Evolutionary conservation across 257 asterid species (phyloP).

Genomic region (Ajuga chamaepitys): DNA sequence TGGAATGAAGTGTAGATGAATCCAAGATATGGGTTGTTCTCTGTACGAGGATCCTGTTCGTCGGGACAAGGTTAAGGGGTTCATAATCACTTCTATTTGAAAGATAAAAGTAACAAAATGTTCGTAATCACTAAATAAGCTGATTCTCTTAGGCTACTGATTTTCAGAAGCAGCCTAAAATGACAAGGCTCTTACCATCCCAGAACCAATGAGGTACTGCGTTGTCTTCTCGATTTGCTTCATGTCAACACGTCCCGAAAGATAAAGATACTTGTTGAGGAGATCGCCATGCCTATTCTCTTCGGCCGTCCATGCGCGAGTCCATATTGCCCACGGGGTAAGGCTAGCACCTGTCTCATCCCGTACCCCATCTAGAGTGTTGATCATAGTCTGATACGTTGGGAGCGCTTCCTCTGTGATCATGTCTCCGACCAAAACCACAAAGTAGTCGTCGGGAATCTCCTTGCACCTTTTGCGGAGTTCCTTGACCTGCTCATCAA

Average conservation of each 20-base stretch:
- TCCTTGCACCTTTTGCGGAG: conserved; percentile 64
- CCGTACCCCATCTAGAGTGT: conserved; percentile 70
- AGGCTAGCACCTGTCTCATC: conserved; percentile 76
- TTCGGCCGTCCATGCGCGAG: conserved; percentile 74
- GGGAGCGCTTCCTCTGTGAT: conserved; percentile 79
- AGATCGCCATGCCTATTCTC: conserved; percentile 78
- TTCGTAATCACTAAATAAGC: too few relatives aligned
- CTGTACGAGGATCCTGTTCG: conserved; percentile 79
- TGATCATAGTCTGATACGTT: conserved; percentile 74
- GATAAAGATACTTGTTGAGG: conserved; percentile 58
- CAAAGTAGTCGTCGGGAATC: conserved; percentile 61
- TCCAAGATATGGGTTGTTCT: conserved; percentile 78
- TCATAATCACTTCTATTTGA: too few relatives aligned
- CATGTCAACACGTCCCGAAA: conserved; percentile 69
- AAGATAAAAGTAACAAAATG: too few relatives aligned
- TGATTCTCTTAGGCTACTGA: too few relatives aligned
- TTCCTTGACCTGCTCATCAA: conserved; percentile 65
- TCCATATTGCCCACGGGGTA: conserved; percentile 74
- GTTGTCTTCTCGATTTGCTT: conserved; percentile 49
- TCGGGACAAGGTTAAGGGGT: too few relatives aligned
- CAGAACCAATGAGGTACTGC: conserved; percentile 56
- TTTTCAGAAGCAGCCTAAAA: too few relatives aligned
- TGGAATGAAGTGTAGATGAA: conserved; percentile 78
- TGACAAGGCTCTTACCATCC: conserved; percentile 28
- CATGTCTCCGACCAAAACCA: conserved; percentile 73